These are phyloP conservation scores for Bruguiera sexangula DNA, from an alignment of 345 rosid species.

Conservation along the genomic window DNA sequence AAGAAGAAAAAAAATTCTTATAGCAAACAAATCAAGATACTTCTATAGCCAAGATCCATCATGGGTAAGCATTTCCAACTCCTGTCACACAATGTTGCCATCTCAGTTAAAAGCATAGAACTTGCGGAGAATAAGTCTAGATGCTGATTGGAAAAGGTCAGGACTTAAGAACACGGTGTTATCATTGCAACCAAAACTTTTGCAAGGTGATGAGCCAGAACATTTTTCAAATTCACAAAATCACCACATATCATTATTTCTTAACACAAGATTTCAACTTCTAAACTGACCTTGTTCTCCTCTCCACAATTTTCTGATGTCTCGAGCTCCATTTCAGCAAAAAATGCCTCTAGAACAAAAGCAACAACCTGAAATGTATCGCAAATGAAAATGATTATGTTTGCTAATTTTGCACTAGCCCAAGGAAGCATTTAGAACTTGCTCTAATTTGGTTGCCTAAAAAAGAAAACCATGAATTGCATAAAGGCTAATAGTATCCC, in stretches of 20 bases:
- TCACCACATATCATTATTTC: background rate
- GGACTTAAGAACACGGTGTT: background rate
- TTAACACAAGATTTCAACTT: background rate
- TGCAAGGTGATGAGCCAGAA: background rate
- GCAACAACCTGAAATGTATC: constrained; percentile 71
- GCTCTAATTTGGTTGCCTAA: background rate
- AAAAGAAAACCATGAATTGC: background rate
- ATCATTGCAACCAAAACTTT: background rate
- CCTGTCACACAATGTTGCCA: no score
- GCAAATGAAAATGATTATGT: background rate
- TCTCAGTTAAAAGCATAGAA: no score
- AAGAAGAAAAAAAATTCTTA: no score
- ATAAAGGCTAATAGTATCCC: background rate
- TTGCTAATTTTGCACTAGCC: background rate
- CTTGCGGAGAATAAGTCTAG: no score
- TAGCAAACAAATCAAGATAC: no score
- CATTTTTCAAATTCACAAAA: background rate
- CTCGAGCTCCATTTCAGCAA: constrained; percentile 90
- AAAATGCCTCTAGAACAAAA: constrained; percentile 98
- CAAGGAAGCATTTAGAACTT: constrained; percentile 1
- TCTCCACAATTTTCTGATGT: constrained; percentile 49
- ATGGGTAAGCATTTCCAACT: no score
- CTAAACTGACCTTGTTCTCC: constrained; percentile 52
- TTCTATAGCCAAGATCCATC: no score
- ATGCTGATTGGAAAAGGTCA: no score